Evolutionary conservation across 2,329 filamentous ascomycete genomes (phyloP).

Genomic region (Talaromyces sp.): DNA sequence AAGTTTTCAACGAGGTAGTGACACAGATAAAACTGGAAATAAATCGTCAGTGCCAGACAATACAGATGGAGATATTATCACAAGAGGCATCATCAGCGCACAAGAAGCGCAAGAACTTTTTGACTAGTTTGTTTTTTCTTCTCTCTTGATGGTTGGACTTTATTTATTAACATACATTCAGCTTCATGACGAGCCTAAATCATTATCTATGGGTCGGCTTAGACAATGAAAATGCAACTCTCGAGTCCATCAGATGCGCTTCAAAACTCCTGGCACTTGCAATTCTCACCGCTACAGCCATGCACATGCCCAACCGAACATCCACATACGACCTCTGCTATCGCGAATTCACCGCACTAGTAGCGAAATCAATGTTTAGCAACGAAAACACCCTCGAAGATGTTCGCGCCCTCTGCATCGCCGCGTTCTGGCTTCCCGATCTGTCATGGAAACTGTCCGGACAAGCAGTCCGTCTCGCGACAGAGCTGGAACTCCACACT

Average conservation of each 20-base stretch:
- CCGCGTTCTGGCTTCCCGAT: background rate
- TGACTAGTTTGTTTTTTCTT: background rate
- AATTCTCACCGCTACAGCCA: background rate
- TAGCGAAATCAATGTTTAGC: background rate
- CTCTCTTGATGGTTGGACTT: background rate
- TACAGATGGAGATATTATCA: background rate
- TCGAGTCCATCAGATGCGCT: background rate
- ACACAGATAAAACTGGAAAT: background rate
- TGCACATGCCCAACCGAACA: background rate
- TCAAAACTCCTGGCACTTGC: background rate
- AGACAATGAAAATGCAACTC: background rate
- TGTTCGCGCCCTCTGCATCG: background rate
- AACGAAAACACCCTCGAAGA: background rate
- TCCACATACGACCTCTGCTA: background rate
- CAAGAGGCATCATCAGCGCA: background rate
- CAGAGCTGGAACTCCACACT: conserved; percentile 21
- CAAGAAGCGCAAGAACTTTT: background rate
- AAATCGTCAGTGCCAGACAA: background rate
- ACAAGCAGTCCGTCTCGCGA: conserved; percentile 19
- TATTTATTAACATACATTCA: background rate
- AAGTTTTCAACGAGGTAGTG: background rate
- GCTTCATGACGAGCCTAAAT: background rate
- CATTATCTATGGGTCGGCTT: background rate
- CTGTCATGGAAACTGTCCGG: background rate
- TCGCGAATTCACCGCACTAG: background rate